Evolutionary conservation across 108 stramenopile genomes (phyloP).

Genomic region (Epipyxis sp.): DNA sequence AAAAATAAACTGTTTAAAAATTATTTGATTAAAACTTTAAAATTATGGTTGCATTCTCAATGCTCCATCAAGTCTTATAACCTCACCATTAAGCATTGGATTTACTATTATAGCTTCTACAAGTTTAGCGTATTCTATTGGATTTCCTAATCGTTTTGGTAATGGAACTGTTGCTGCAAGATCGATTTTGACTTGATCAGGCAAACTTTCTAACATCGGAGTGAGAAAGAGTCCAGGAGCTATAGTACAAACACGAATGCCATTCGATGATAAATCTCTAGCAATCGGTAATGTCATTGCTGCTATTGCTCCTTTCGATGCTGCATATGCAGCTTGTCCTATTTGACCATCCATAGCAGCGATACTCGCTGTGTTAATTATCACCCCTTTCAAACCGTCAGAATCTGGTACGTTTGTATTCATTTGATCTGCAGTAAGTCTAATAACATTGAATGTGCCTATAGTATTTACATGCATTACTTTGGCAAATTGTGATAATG

Average conservation of each 20-base stretch:
- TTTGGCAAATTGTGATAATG: constrained; percentile 40
- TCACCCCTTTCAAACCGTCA: constrained; percentile 70
- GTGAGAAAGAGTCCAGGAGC: constrained; percentile 89
- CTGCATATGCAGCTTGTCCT: constrained; percentile 76
- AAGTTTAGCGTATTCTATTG: constrained; percentile 71
- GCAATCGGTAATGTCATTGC: constrained; percentile 78
- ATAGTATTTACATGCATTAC: constrained; percentile 75
- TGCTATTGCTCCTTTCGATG: constrained; percentile 83
- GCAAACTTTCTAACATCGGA: constrained; percentile 79
- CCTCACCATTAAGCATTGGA: constrained; percentile 81
- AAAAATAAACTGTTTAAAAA: constrained; percentile 2
- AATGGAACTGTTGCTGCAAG: constrained; percentile 77
- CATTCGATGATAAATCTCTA: constrained; percentile 71
- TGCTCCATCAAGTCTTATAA: constrained; percentile 85
- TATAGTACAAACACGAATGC: constrained; percentile 82
- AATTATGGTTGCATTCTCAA: constrained; percentile 79
- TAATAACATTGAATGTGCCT: constrained; percentile 91
- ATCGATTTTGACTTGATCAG: constrained; percentile 68
- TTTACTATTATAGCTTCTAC: constrained; percentile 72
- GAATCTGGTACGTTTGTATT: constrained; percentile 53
- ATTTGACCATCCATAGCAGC: constrained; percentile 91
- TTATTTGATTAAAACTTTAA: not conserved
- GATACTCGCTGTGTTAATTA: constrained; percentile 88
- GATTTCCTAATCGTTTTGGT: constrained; percentile 75
- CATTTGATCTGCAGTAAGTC: constrained; percentile 78